phyloP scores from a whole-genome alignment of 441 rosid genomes.

The Erysimum pusillum region DNA sequence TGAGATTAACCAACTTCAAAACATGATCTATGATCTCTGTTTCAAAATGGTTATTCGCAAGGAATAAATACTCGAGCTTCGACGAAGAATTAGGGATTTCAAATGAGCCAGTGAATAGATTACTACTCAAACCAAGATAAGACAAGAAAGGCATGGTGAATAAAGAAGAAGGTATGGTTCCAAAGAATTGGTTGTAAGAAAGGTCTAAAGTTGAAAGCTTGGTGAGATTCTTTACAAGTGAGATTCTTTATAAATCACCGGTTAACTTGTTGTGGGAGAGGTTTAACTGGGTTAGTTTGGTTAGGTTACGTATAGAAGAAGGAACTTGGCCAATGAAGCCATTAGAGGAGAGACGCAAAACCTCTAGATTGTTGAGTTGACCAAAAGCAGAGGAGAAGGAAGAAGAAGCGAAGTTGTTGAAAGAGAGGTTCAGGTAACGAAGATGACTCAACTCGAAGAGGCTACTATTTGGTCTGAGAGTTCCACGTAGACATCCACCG shows the following conservation, averaged over 20 bases:
- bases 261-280: not conserved
- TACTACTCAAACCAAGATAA: constrained; percentile 22
- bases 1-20: constrained; percentile 13
- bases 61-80: not conserved
- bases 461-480: constrained; percentile 29
- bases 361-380: constrained; percentile 24
- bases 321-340: constrained; percentile 22
- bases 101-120: constrained; percentile 25
- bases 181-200: constrained; percentile 16
- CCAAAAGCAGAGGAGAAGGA: constrained; percentile 27
- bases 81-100: not conserved
- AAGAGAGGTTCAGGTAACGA: constrained; percentile 27
- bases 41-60: constrained; percentile 32
- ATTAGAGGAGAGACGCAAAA: constrained; percentile 28
- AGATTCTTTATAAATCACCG: not conserved
- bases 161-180: constrained; percentile 33
- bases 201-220: constrained; percentile 11
- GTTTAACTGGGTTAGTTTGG: not conserved
- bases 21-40: constrained; percentile 8
- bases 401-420: constrained; percentile 36
- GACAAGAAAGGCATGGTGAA: constrained; percentile 23
- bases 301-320: constrained; percentile 27
- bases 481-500: constrained; percentile 31
- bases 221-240: constrained; percentile 15
- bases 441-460: constrained; percentile 37